A percentile compares a stretch with the other conserved stretches of the same genome.
phyloP scores from a whole-genome alignment of 176 grass and related monocot species.

The Neostapfia colusana region DNA sequence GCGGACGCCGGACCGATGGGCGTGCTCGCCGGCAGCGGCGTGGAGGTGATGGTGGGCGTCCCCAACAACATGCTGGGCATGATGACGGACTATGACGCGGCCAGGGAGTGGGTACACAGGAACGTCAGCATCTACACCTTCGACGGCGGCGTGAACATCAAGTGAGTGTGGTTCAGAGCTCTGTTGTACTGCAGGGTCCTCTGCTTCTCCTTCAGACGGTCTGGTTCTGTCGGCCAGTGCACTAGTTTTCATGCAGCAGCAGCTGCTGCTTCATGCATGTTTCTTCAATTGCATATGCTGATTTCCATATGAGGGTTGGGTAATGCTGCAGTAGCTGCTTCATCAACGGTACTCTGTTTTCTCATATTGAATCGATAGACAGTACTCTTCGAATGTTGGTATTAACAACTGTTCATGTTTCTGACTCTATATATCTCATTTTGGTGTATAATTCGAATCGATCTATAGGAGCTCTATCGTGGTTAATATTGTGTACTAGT shows the following conservation, averaged over 20 bases:
- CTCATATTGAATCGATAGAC: background rate
- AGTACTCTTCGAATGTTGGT: no score
- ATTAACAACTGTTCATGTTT: background rate
- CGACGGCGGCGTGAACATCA: slow-evolving; percentile 68
- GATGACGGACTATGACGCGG: slow-evolving; percentile 63
- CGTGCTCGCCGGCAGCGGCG: slow-evolving; percentile 56
- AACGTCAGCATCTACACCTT: slow-evolving; percentile 69
- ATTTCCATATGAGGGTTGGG: background rate
- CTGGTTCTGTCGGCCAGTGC: no score
- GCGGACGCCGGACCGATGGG: slow-evolving; percentile 49
- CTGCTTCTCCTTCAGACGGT: background rate
- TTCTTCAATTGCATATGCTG: background rate
- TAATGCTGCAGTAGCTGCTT: no score
- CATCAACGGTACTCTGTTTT: background rate
- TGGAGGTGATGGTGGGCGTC: slow-evolving; percentile 69
- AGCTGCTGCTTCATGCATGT: background rate
- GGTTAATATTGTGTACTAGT: background rate
- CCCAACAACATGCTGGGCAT: slow-evolving; percentile 61
- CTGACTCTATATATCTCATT: background rate
- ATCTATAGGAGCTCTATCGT: background rate
- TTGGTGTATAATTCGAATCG: background rate
- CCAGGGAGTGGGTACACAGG: slow-evolving; percentile 60
- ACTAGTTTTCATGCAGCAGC: background rate
- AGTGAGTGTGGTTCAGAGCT: slow-evolving; percentile 39
- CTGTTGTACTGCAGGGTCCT: background rate